Base-by-base conservation (phyloP, 2,329 filamentous ascomycete genomes). In the Emmonsiellopsis sp. region DNA sequence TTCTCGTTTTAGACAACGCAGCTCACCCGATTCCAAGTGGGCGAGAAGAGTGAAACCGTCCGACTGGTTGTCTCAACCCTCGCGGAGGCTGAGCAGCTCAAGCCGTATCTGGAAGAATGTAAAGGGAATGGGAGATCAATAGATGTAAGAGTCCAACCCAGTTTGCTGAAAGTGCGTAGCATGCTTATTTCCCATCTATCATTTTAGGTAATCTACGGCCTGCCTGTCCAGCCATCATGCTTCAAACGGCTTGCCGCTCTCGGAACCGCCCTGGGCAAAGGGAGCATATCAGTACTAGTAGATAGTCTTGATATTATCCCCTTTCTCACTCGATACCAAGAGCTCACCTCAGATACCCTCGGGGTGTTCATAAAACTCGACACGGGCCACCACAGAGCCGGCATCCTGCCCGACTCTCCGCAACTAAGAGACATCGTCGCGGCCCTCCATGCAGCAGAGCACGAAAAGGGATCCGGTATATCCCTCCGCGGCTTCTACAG, bases 331-430 rank as follows among this genome's bases (percentile, higher is more conserved):
- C 65, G 76, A 7, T 68, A 76, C 50, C 64, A 73, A 50, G 63
- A 68, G 7, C 62, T 70, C 5, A 73, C 73, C 2, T 79, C 76
- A 56, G 66, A 61, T 11, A 52, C 49, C 7, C 65, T 70, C 2
- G 79, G 84, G 8, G 72, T 87, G 13, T 87, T 83, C 64, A 72
- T 90, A 62, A 89, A 90, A 62, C 78, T 91, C 50, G 86, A 91
- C 64, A 83, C 86, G 53, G 85, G 85, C 9, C 80, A 81, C 60
- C 76, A 81, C 61, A 82, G 87, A 16, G 86, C 87, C 1, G 87
- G 87, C 31, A 76, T 89, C 1, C 58, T 71, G 2, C 76, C 80
- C 0, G 66, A 71, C 7, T 79, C 80, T 0, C 60, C 52, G 2
- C 57, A 63, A 31, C 61, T 67, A 54, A 55, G 57, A 43, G 54